Evolutionary conservation across 495 filamentous ascomycete genomes (phyloP), one percentile per base, ranked within the genome.

Genomic region (Penicillium manginii): DNA sequence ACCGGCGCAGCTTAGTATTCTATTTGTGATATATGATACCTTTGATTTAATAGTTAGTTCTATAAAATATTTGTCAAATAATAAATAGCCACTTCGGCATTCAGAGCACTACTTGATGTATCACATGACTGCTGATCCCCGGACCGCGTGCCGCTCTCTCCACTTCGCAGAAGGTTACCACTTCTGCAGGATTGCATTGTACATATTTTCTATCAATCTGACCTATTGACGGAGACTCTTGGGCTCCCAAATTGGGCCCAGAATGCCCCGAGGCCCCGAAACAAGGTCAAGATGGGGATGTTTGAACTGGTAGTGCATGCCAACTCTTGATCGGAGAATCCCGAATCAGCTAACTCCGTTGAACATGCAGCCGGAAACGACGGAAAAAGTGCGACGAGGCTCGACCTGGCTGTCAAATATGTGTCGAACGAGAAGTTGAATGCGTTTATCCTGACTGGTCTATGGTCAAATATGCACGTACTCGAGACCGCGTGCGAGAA

Each of bases 201-300:
- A 19, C 40, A 45, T 10, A 45, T 5, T 19, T 21, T 12, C 18
- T 29, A 8, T 29, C 26, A 29, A 29, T 7, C 26, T 29, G 26
- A 29, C 26, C 26, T 7, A 7, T 5, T 8, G 26, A 29, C 26
- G 9, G 26, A 29, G 26, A 29, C 26, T 8, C 26, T 29, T 8
- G 26, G 26, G 6, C 26, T 31, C n/a, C 3, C n/a, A 22, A 52
- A n/a, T n/a, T n/a, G n/a, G 17, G 7, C 10, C 1, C 39, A 10
- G 4, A n/a, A 31, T 43, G 26, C 23, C 39, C 9, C 55, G 29
- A 21, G 32, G 55, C 6, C 45, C 54, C 14, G 58, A 50, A 26
- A 60, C 22, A 17, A 42, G 58, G 33, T 60, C 58, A 17, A 60
- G 58, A 60, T 55, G 58, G 52, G 58, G 58, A 3, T 60, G 52